Conservation (phyloP, 306 rosid genomes). For the Boehmeria nivea region DNA sequence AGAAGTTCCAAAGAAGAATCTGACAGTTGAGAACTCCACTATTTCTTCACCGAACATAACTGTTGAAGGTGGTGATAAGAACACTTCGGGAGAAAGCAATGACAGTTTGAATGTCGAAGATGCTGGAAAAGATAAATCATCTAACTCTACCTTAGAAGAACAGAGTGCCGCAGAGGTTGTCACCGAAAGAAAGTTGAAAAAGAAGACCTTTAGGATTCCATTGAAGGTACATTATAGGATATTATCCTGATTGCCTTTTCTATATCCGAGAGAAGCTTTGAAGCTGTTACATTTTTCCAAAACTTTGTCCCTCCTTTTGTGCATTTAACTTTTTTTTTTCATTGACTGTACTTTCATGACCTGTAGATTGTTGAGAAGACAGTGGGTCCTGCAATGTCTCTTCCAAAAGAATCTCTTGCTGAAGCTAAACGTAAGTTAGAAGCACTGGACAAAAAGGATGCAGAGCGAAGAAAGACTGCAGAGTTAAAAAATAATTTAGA, state of each 20-base stretch:
- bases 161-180: slow-evolving; percentile 40
- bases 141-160: slow-evolving; percentile 47
- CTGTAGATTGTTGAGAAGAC: slow-evolving; percentile 67
- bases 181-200: slow-evolving; percentile 75
- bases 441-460: slow-evolving; percentile 76
- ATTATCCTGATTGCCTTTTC: neutral
- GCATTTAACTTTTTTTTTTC: neutral
- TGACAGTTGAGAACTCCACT: slow-evolving; percentile 73
- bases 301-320: neutral
- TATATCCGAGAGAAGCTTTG: neutral
- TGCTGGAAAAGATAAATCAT: slow-evolving; percentile 35
- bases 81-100: slow-evolving; percentile 53
- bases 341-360: neutral
- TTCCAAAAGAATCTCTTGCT: slow-evolving; percentile 59
- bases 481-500: slow-evolving; percentile 88
- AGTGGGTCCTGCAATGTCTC: slow-evolving; percentile 57
- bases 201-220: slow-evolving; percentile 78
- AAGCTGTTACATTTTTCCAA: neutral
- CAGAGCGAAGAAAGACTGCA: slow-evolving; percentile 89
- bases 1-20: slow-evolving; percentile 73
- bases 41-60: slow-evolving; percentile 46
- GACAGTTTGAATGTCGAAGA: slow-evolving; percentile 47
- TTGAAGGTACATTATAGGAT: slow-evolving; percentile 54
- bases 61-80: slow-evolving; percentile 48
- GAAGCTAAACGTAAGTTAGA: slow-evolving; percentile 74